Evolutionary conservation across 2,329 filamentous ascomycete genomes (phyloP).

Genomic region (Exophiala viscosa): DNA sequence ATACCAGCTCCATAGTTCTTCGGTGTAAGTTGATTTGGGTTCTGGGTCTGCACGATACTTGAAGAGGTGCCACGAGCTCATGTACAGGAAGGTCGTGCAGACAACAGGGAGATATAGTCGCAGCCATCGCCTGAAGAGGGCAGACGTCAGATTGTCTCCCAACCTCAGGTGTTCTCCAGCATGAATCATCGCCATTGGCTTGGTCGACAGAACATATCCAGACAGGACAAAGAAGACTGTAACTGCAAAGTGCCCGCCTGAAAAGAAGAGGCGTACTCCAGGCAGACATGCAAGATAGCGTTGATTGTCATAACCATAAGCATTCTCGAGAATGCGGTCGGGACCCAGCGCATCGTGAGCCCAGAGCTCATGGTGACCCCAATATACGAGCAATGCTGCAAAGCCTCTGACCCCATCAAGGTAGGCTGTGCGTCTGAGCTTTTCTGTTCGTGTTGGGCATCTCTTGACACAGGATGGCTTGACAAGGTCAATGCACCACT

Average conservation of each 20-base stretch:
- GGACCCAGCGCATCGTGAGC: constrained; percentile 44
- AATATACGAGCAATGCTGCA: constrained; percentile 63
- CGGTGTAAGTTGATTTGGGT: constrained; percentile 41
- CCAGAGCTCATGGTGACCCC: constrained; percentile 60
- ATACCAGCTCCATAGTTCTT: constrained; percentile 52
- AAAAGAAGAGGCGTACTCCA: constrained; percentile 57
- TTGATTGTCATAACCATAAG: constrained; percentile 50
- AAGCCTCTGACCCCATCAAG: constrained; percentile 65
- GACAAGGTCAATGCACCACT: constrained; percentile 25
- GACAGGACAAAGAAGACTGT: constrained; percentile 53
- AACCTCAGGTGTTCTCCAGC: constrained; percentile 38
- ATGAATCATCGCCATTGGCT: constrained; percentile 44
- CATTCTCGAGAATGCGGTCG: constrained; percentile 49
- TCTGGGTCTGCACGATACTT: constrained; percentile 44
- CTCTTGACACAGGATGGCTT: constrained; percentile 19
- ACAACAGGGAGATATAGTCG: constrained; percentile 53
- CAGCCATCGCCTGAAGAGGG: constrained; percentile 51
- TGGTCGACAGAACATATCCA: constrained; percentile 51
- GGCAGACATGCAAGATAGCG: constrained; percentile 55
- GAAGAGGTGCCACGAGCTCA: constrained; percentile 53
- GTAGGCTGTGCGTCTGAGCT: constrained; percentile 49
- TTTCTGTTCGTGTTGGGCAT: not conserved
- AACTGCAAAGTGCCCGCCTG: constrained; percentile 59
- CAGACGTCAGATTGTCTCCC: constrained; percentile 45
- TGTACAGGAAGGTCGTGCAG: constrained; percentile 52